phyloP scores from a whole-genome alignment of 208 protist genomes.

The Histomonas meleagridis region DNA sequence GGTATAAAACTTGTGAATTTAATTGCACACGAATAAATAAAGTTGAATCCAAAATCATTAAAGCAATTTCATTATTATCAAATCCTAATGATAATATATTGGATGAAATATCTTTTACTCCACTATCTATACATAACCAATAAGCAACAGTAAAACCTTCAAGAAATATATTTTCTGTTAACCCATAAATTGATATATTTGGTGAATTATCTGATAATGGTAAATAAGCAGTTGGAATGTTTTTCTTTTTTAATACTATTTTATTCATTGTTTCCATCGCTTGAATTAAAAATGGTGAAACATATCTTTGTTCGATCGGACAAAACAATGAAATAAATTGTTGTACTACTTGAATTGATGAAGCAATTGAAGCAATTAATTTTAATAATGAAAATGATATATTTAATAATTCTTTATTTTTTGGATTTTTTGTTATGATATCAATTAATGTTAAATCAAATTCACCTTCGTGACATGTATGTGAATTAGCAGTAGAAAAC shows the following conservation, averaged over 20 bases:
- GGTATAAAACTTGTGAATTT: background rate
- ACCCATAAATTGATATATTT: background rate
- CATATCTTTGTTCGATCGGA: background rate
- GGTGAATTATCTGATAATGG: background rate
- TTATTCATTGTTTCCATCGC: background rate
- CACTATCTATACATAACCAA: background rate
- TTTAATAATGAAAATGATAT: background rate
- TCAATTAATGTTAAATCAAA: constrained; percentile 1
- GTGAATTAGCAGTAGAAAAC: background rate
- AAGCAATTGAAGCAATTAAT: background rate
- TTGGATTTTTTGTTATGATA: too few relatives aligned
- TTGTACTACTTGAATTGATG: background rate
- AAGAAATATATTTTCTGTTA: background rate
- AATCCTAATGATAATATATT: background rate
- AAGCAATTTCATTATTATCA: background rate
- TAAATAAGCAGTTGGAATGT: background rate
- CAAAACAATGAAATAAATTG: background rate
- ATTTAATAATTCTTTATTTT: background rate
- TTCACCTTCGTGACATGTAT: background rate
- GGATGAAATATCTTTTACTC: background rate
- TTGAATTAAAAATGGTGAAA: background rate
- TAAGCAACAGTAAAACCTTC: background rate
- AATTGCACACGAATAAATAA: background rate
- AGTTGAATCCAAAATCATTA: background rate
- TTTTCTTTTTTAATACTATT: background rate